Base-by-base conservation (phyloP, 2,329 filamentous ascomycete genomes). In the Fusarium torreyae region DNA sequence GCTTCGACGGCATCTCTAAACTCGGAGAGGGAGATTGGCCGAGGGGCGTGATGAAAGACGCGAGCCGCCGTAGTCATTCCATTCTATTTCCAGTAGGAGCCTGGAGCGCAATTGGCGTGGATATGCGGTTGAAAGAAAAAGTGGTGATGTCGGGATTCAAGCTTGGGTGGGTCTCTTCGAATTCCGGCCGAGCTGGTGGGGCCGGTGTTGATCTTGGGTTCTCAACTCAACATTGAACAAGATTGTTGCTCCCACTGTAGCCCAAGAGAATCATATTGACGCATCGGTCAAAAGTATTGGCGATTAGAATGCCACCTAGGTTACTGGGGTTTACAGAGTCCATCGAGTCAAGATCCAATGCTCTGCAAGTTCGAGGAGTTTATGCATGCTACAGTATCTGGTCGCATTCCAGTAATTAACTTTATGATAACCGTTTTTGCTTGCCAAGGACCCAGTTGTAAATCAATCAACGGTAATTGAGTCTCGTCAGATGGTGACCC, bases 1-100 rank as follows among this genome's bases (percentile, higher is more conserved):
- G 86, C 83, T 52, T 81, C 81, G 60, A 90, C 66, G 18, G 84
- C 87, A 68, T 88, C 79, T 61, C 74, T 75, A 67, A 82, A 83
- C 65, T 83, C 81, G 59, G 66, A 17, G 50, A 77, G 57, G 48
- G 76, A 70, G 63, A 83, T 78, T 51, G 81, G 81, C 60, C 77
- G 77, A 57, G 80, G 73, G 53, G 75, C 77, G 69, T 76, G 78
- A 64, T 82, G 78, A 63, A 81, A 77, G 63, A 79, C 75, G 33
- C 72, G 75, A 54, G 74, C 58, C 54, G 71, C 68, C 54, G 74
- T 69, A 73, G 69, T 74, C 80, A 82, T 81, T 76, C 79, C 78
- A 79, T 77, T 70, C 64, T 67, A 50, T 70, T 61, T 66, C 51
- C 24, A 46, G 45, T 46, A 49, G 46, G 42, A 62, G 36, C 64